Evolutionary conservation across 257 asterid genomes (phyloP).

Genomic region (Solanum chiquidenum): DNA sequence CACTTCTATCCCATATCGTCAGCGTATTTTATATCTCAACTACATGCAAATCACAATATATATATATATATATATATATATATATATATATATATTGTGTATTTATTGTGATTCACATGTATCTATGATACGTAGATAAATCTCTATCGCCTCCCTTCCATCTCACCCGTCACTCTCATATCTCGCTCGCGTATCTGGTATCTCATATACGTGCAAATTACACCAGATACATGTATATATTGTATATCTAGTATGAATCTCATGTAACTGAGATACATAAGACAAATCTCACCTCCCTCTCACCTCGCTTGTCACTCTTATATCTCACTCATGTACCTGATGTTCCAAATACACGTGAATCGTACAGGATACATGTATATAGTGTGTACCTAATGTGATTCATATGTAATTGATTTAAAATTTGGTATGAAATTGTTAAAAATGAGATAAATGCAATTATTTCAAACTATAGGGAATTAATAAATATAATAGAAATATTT

Average conservation of each 20-base stretch:
- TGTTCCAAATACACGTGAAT: background rate
- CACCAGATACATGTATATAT: background rate
- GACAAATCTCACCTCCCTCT: background rate
- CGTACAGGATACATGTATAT: rapidly evolving
- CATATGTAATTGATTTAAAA: background rate
- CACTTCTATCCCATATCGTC: background rate
- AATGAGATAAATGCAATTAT: too few relatives aligned
- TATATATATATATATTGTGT: too few relatives aligned
- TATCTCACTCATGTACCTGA: background rate
- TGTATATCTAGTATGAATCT: background rate
- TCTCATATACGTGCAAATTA: background rate
- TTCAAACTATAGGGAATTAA: too few relatives aligned
- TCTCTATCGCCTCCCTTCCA: background rate
- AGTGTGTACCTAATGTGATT: background rate
- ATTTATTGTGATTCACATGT: background rate
- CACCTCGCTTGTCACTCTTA: background rate
- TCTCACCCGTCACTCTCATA: background rate
- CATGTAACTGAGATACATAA: too few relatives aligned
- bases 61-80: too few relatives aligned
- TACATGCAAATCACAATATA: background rate
- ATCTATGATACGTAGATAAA: background rate
- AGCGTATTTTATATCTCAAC: background rate
- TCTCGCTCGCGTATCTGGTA: too few relatives aligned
- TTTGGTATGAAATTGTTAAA: background rate
- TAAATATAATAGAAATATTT: too few relatives aligned